Percentiles rank a stretch among this genome's conserved stretches.
phyloP scores from a whole-genome alignment of 2,329 filamentous ascomycete genomes.

The Fusarium haematococcum region DNA sequence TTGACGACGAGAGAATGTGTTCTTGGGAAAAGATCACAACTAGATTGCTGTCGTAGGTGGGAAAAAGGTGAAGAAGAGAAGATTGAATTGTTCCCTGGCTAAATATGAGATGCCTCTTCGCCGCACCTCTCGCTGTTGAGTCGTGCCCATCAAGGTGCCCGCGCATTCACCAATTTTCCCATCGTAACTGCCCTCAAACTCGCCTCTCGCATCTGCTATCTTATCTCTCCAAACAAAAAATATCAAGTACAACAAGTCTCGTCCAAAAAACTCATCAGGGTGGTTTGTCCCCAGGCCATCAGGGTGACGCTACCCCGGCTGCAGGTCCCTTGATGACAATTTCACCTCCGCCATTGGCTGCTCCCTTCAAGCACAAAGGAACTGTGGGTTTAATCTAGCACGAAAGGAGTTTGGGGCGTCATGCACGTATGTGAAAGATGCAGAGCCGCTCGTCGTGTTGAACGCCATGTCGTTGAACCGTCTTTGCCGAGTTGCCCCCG shows the following conservation, averaged over 20 bases:
- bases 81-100: not conserved
- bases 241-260: not conserved
- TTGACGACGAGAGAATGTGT: not conserved
- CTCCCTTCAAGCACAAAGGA: not conserved
- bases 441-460: constrained; percentile 16
- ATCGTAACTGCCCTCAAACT: not conserved
- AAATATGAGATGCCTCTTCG: not conserved
- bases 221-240: not conserved
- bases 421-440: constrained; percentile 3
- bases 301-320: constrained; percentile 24
- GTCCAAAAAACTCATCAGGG: constrained; percentile 34
- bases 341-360: constrained; percentile 16
- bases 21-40: not conserved
- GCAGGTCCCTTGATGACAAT: constrained; percentile 31
- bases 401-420: not conserved
- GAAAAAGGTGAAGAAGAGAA: too few species aligned
- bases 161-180: not conserved
- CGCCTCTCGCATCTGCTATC: not conserved
- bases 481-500: not conserved
- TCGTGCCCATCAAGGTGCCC: not conserved
- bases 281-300: constrained; percentile 25
- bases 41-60: not conserved
- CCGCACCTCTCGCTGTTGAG: not conserved
- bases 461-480: not conserved
- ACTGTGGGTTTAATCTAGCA: not conserved